Percentiles rank a stretch among this genome's conserved stretches.
Evolutionary conservation across 2,329 filamentous ascomycete species (phyloP).

Genomic region (Pestalotiopsis fici): DNA sequence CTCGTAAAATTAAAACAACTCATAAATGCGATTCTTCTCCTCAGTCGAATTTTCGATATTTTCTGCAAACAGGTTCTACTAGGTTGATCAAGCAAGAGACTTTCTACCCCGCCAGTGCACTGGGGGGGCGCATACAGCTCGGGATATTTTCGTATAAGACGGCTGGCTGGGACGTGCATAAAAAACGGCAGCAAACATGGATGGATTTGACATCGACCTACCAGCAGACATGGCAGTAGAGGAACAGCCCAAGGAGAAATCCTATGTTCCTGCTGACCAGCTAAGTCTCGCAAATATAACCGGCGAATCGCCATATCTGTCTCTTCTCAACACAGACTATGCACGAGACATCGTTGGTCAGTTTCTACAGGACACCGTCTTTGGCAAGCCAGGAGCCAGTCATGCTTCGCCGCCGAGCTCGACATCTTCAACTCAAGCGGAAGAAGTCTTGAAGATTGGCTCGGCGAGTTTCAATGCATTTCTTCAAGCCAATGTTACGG

Average conservation of each 20-base stretch:
- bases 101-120: neutral
- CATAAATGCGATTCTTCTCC: too few species aligned
- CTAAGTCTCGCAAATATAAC: slow-evolving; percentile 5
- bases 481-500: slow-evolving; percentile 74
- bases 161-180: neutral
- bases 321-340: slow-evolving; percentile 14
- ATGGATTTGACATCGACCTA: slow-evolving; percentile 5
- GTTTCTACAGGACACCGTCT: slow-evolving; percentile 15
- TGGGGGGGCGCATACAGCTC: neutral
- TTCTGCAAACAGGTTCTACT: too few species aligned
- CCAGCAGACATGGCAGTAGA: neutral
- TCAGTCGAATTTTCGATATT: too few species aligned
- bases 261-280: slow-evolving; percentile 2
- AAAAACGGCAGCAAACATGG: neutral
- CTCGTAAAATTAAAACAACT: too few species aligned
- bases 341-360: slow-evolving; percentile 16
- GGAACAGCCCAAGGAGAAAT: neutral
- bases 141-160: neutral
- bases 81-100: neutral
- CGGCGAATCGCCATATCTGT: slow-evolving; percentile 18
- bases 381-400: neutral
- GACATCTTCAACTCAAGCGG: neutral
- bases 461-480: slow-evolving; percentile 69
- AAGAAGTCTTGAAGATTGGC: slow-evolving; percentile 41
- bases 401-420: neutral